These are phyloP conservation scores for Conoideocrella luteorostrata DNA, from an alignment of 2,329 filamentous ascomycete species.

Conservation along the genomic window DNA sequence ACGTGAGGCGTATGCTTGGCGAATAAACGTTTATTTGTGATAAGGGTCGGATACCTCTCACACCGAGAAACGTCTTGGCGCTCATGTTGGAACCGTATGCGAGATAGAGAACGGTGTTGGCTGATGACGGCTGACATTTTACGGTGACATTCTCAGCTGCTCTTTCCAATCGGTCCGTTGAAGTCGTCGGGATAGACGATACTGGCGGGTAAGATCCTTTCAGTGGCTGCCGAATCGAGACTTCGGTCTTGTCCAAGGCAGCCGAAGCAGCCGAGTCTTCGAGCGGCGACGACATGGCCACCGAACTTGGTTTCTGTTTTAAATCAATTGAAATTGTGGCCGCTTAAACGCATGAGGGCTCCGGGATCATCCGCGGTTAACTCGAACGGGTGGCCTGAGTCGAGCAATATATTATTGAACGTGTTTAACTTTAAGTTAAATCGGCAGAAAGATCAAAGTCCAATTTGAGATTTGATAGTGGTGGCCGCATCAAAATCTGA, in stretches of 20 bases:
- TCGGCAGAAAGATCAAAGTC: too few species aligned
- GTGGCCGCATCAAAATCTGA: too few species aligned
- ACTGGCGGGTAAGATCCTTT: conserved; percentile 21
- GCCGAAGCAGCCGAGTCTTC: conserved; percentile 11
- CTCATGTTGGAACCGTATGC: conserved; percentile 91
- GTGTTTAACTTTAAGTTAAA: too few species aligned
- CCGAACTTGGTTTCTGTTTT: too few species aligned
- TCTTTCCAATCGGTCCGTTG: conserved; percentile 21
- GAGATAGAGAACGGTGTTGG: conserved; percentile 63
- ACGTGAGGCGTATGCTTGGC: conserved; percentile 70
- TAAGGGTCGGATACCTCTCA: conserved; percentile 72
- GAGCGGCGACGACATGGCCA: conserved; percentile 1
- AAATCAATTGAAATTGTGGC: too few species aligned
- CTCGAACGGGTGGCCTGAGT: too few species aligned
- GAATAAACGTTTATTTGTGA: conserved; percentile 77
- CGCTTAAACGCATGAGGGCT: too few species aligned
- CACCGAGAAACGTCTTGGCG: conserved; percentile 70
- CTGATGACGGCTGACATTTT: conserved; percentile 15
- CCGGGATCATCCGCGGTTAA: too few species aligned
- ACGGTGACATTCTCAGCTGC: conserved; percentile 20
- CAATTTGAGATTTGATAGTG: too few species aligned
- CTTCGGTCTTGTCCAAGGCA: conserved; percentile 19
- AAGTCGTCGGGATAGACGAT: conserved; percentile 26
- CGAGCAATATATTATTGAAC: too few species aligned
- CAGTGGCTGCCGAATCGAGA: conserved; percentile 14